A percentile compares a stretch with the other conserved stretches of the same genome.
Conservation (phyloP, 495 filamentous ascomycete species). For the Hypoxylon lenormandii region DNA sequence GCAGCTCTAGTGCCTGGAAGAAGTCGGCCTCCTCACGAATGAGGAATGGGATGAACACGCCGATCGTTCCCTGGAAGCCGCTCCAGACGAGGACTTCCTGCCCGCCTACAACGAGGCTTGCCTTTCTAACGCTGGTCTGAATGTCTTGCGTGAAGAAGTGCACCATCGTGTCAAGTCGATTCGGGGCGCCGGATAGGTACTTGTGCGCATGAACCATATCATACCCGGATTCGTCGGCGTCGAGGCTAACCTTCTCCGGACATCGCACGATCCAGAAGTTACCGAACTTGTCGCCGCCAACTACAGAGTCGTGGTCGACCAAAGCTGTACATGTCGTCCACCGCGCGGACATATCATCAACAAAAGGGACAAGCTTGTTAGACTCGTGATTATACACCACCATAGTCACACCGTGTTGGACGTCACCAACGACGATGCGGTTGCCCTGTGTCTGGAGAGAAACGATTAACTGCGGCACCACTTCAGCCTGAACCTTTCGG, state of each 20-base stretch:
- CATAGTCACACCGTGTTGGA: slow-evolving; percentile 88
- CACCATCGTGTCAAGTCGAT: slow-evolving; percentile 82
- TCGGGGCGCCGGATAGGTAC: slow-evolving; percentile 88
- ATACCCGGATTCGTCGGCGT: slow-evolving; percentile 75
- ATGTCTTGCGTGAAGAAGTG: slow-evolving; percentile 94
- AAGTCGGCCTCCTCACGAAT: slow-evolving; percentile 95
- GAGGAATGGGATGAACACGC: slow-evolving; percentile 88
- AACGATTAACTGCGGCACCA: slow-evolving; percentile 85
- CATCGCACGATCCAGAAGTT: slow-evolving; percentile 93
- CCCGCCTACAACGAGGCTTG: slow-evolving; percentile 88
- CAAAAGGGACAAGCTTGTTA: slow-evolving; percentile 90
- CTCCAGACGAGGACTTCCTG: slow-evolving; percentile 92
- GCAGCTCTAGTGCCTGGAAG: slow-evolving; percentile 90
- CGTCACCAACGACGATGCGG: slow-evolving; percentile 91
- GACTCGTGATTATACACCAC: slow-evolving; percentile 92
- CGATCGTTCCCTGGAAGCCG: slow-evolving; percentile 91
- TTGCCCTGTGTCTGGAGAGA: slow-evolving; percentile 90
- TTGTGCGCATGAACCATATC: slow-evolving; percentile 87
- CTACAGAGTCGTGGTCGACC: slow-evolving; percentile 98
- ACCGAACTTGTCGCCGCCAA: slow-evolving; percentile 96
- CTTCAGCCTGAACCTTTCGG: slow-evolving; percentile 85
- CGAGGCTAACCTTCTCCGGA: slow-evolving; percentile 84
- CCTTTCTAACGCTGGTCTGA: slow-evolving; percentile 88
- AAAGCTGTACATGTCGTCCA: slow-evolving; percentile 90
- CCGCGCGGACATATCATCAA: slow-evolving; percentile 85